Conservation (phyloP, 2,329 filamentous ascomycete species). For the Botrytis galanthina region DNA sequence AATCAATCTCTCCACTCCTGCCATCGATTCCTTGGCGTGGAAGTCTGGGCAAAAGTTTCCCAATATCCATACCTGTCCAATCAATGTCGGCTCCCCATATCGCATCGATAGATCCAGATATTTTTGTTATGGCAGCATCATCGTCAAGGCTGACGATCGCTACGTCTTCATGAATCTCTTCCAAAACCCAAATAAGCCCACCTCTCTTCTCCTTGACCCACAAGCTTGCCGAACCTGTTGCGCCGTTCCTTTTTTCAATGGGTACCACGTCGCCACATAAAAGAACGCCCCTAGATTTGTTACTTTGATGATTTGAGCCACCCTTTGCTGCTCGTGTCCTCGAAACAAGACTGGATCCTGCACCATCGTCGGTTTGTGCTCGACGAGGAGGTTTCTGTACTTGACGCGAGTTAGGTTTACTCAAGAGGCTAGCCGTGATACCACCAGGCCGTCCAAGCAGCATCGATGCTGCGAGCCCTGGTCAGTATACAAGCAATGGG, state of each 20-base stretch:
- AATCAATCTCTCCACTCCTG: conserved; percentile 72
- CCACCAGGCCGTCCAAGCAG: conserved; percentile 67
- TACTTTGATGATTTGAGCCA: conserved; percentile 57
- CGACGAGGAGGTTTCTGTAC: conserved; percentile 48
- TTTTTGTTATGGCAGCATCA: conserved; percentile 67
- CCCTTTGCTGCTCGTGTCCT: conserved; percentile 50
- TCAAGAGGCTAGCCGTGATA: conserved; percentile 84
- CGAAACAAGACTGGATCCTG: conserved; percentile 45
- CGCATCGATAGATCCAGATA: conserved; percentile 72
- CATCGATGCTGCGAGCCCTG: conserved; percentile 45
- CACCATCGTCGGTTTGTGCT: conserved; percentile 64
- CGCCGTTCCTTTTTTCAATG: conserved; percentile 92
- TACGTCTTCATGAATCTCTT: conserved; percentile 95
- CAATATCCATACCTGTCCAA: conserved; percentile 69
- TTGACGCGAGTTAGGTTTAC: conserved; percentile 64
- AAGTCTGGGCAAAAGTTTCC: conserved; percentile 75
- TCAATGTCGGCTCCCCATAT: conserved; percentile 80
- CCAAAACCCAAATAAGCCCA: conserved; percentile 93
- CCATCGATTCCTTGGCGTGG: conserved; percentile 72
- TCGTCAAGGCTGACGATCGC: conserved; percentile 75
- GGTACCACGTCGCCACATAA: conserved; percentile 97
- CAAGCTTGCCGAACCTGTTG: conserved; percentile 85
- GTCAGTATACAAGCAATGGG: conserved; percentile 14
- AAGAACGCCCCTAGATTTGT: conserved; percentile 81
- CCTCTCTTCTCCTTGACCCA: conserved; percentile 98